Conservation (phyloP, 2,329 filamentous ascomycete species). For the Fusarium tanahbumbuense region DNA sequence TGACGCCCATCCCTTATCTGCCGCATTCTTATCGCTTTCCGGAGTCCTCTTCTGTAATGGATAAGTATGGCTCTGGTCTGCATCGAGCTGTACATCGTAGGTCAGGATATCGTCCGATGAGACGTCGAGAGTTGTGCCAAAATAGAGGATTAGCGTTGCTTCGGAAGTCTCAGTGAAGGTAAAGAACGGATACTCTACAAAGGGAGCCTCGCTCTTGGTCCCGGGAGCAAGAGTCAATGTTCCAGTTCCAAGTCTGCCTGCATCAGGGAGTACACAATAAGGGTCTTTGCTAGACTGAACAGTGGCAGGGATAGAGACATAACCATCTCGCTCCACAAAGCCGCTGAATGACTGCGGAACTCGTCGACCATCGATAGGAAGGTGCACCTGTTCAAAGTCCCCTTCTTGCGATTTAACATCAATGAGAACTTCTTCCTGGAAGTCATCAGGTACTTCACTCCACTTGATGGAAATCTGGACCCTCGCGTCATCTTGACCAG, state of each 20-base stretch:
- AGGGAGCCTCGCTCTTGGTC: fast-evolving
- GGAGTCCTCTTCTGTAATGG: constrained; percentile 15
- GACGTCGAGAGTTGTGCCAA: constrained; percentile 26
- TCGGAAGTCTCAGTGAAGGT: constrained; percentile 4
- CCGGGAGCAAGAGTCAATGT: constrained; percentile 16
- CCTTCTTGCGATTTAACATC: constrained; percentile 51
- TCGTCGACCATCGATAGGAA: constrained; percentile 64
- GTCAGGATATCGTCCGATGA: constrained; percentile 23
- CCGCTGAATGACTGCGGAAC: constrained; percentile 61
- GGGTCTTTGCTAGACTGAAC: not conserved
- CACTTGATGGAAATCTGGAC: constrained; percentile 39
- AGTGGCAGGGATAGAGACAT: constrained; percentile 50
- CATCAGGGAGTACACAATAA: constrained; percentile 28
- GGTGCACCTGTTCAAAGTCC: constrained; percentile 60
- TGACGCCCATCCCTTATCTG: constrained; percentile 29
- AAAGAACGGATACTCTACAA: constrained; percentile 28
- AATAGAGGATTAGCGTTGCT: constrained; percentile 5
- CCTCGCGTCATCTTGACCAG: constrained; percentile 41
- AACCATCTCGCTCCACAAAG: constrained; percentile 69
- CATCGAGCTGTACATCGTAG: constrained; percentile 24
- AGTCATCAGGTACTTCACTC: constrained; percentile 55
- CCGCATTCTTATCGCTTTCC: constrained; percentile 28
- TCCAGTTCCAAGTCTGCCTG: constrained; percentile 25
- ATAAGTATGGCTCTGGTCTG: not conserved
- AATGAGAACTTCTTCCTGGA: constrained; percentile 40